Evolutionary conservation across 345 rosid genomes (phyloP).

Genomic region (Crucihimalaya himalaica): DNA sequence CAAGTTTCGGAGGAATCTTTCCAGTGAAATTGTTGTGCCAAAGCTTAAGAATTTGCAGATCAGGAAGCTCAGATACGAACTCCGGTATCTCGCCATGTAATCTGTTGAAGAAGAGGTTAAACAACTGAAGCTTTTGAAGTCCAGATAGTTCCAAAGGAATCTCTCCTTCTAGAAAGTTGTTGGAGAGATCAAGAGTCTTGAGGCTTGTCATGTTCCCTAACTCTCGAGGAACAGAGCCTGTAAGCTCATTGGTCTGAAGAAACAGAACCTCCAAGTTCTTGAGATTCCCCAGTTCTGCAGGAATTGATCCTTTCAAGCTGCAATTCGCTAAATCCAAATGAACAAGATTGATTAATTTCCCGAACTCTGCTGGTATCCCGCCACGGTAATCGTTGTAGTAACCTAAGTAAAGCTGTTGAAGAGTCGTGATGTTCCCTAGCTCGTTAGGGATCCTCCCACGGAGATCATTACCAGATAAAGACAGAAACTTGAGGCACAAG

Average conservation of each 20-base stretch:
- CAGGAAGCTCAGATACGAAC: slow-evolving; percentile 58
- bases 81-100: slow-evolving; percentile 82
- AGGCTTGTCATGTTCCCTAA: slow-evolving; percentile 73
- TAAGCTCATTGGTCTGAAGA: slow-evolving; percentile 69
- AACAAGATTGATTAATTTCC: slow-evolving; percentile 61
- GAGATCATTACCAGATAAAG: slow-evolving; percentile 80
- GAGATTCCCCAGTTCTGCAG: slow-evolving; percentile 63
- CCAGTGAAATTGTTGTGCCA: slow-evolving; percentile 97
- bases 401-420: slow-evolving; percentile 70
- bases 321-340: slow-evolving; percentile 78
- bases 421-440: slow-evolving; percentile 67
- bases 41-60: slow-evolving; percentile 59
- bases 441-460: slow-evolving; percentile 67
- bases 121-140: slow-evolving; percentile 62
- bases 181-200: slow-evolving; percentile 74
- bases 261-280: slow-evolving; percentile 64
- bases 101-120: slow-evolving; percentile 75
- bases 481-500: slow-evolving; percentile 57
- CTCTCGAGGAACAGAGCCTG: slow-evolving; percentile 65
- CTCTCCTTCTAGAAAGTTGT: slow-evolving; percentile 71
- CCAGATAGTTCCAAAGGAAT: slow-evolving; percentile 68
- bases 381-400: slow-evolving; percentile 70
- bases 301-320: slow-evolving; percentile 71
- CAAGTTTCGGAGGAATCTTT: slow-evolving; percentile 67
- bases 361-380: slow-evolving; percentile 72